Evolutionary conservation across 2,329 filamentous ascomycete species (phyloP).

Genomic region (Mycocentrospora acerina): DNA sequence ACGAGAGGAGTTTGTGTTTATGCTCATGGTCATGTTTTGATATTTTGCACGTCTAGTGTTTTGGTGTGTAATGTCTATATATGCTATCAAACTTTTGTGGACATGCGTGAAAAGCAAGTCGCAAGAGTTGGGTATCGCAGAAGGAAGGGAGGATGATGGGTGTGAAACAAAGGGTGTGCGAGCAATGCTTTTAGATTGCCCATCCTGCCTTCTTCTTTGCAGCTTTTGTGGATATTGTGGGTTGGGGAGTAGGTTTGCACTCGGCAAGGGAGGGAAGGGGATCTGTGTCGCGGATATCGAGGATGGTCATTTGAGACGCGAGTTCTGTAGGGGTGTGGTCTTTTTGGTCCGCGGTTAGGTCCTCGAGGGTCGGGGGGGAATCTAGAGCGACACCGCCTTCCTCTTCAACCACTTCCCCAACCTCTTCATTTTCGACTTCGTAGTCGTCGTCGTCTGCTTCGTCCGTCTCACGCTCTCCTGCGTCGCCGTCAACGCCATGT

Average conservation of each 20-base stretch:
- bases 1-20: too few relatives aligned
- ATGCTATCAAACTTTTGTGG: neutral
- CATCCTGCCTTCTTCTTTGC: conserved; percentile 41
- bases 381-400: neutral
- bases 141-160: conserved; percentile 4
- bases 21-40: neutral
- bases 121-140: conserved; percentile 18
- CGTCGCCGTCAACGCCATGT: conserved; percentile 60
- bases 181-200: conserved; percentile 25
- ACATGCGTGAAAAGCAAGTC: neutral
- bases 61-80: neutral
- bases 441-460: conserved; percentile 21
- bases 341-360: neutral
- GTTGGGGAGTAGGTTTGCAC: conserved; percentile 26
- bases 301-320: conserved; percentile 37
- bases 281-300: conserved; percentile 40
- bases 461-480: conserved; percentile 30
- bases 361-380: neutral
- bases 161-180: neutral
- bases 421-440: conserved; percentile 11
- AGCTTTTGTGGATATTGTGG: conserved; percentile 35
- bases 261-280: conserved; percentile 35
- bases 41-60: conserved; percentile 1
- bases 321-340: conserved; percentile 7
- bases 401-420: conserved; percentile 6